Conservation (phyloP, 352 stramenopile species). For the Globisporangium parvum region DNA sequence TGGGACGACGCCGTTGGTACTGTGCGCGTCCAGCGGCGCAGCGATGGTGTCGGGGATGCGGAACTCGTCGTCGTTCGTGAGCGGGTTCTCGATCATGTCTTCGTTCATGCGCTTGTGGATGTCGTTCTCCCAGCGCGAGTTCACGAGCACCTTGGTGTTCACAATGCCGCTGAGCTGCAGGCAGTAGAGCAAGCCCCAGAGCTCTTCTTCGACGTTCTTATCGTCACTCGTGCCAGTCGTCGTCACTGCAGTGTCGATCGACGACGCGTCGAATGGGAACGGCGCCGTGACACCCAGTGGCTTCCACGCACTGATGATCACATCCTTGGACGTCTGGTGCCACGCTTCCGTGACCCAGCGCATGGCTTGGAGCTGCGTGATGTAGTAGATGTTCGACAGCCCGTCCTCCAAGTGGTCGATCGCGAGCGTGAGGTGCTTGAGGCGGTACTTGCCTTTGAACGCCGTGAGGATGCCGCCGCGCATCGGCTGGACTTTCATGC, state of each 20-base stretch:
- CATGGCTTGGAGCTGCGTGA: conserved; percentile 86
- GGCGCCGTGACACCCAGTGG: conserved; percentile 51
- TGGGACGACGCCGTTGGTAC: too few species aligned
- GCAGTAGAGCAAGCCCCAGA: conserved; percentile 83
- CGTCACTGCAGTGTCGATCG: conserved; percentile 20
- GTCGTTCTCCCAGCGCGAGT: conserved; percentile 86
- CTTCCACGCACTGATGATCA: conserved; percentile 80
- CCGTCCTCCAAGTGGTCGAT: conserved; percentile 83
- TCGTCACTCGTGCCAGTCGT: conserved; percentile 75
- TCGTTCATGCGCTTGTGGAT: conserved; percentile 87
- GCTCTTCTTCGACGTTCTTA: conserved; percentile 84
- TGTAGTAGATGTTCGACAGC: conserved; percentile 65
- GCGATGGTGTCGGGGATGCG: conserved; percentile 46
- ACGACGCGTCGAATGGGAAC: conserved; percentile 56
- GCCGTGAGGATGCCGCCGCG: conserved; percentile 71
- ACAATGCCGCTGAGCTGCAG: conserved; percentile 78
- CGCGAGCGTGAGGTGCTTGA: conserved; percentile 79
- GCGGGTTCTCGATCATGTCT: conserved; percentile 82
- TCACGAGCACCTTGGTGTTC: conserved; percentile 84
- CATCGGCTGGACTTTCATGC: conserved; percentile 86
- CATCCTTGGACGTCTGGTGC: conserved; percentile 72
- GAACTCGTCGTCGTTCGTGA: conserved; percentile 81
- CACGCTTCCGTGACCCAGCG: conserved; percentile 80
- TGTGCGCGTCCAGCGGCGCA: conserved; percentile 17
- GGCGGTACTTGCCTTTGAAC: conserved; percentile 84